These are phyloP conservation scores for Rhodotorula sphaerocarpa DNA, from an alignment of 768 basidiomycete species.

Conservation along the genomic window DNA sequence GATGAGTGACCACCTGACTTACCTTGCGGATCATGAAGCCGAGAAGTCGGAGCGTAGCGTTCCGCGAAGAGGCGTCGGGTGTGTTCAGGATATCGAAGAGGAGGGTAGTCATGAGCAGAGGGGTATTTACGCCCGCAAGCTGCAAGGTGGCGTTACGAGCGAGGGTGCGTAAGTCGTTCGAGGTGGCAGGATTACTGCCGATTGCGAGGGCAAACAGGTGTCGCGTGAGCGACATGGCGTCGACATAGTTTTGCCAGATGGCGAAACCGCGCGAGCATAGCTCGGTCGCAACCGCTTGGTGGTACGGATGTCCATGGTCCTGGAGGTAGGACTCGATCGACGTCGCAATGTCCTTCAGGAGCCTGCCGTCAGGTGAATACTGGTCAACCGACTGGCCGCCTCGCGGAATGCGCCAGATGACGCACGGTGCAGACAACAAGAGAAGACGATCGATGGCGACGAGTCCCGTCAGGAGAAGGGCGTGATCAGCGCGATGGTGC, in stretches of 20 bases:
- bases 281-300: conserved; percentile 69
- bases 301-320: conserved; percentile 49
- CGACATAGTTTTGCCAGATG: conserved; percentile 89
- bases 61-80: conserved; percentile 64
- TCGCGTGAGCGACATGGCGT: conserved; percentile 78
- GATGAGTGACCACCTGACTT: neutral
- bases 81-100: conserved; percentile 74
- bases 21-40: conserved; percentile 83
- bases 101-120: conserved; percentile 87
- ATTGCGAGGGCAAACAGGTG: conserved; percentile 75
- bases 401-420: neutral
- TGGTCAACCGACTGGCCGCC: too few relatives aligned
- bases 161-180: conserved; percentile 56
- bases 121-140: conserved; percentile 72
- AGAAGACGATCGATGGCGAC: conserved; percentile 72
- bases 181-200: conserved; percentile 55
- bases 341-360: conserved; percentile 72
- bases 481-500: conserved; percentile 54
- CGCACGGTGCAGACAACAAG: conserved; percentile 63
- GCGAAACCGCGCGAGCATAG: conserved; percentile 83
- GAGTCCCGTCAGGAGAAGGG: conserved; percentile 72
- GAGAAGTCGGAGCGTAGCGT: conserved; percentile 82
- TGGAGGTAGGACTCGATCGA: conserved; percentile 72
- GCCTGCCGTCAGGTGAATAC: conserved; percentile 48
- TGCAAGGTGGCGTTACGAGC: conserved; percentile 75